Evolutionary conservation across 139 green algal genomes (phyloP), one percentile per base, ranked within the genome.

Genomic region (Spirogloea muscicola): DNA sequence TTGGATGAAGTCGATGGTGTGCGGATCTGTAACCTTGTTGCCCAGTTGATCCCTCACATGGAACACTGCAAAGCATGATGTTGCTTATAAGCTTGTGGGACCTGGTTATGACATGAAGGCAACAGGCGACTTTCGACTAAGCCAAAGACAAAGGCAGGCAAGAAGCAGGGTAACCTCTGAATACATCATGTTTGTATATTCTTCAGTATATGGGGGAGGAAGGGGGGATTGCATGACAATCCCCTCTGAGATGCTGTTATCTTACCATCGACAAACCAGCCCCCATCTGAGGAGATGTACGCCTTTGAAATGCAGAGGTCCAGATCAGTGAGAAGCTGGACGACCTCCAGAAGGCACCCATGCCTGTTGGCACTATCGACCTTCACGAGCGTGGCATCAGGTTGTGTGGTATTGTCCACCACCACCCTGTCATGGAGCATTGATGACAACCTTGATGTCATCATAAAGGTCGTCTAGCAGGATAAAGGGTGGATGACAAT

Each of bases 311-410:
- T 91, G 51, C 86, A 79, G 7, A 98, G 81, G 2, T 91, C 89
- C 1, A 97, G 76, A 83, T 97, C 93, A 3, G 92, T 96, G 1
- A 98, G 86, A 63, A 93, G 88, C 70, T 97, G 90, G n/a, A 98
- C 93, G 25, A 98, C 90, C 84, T 97, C 90, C 1, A 98, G 88
- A 0, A 98, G 86, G 27, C 89, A 97, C 39, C 93, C 93, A 0
- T 94, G 91, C n/a, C 93, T 79, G 72, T 98, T 98, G 2, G 91
- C 94, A 13, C 78, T 91, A 82, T 97, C 93, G 3, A 98, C 86
- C 48, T 82, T 72, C 1, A 80, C 48, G 18, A 65, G 29, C 3
- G 72, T 79, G 7, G 61, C 29, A 36, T 55, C 38, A 40, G 58
- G 31, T 76, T 79, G 60, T 49, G 67, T 61, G 3, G 31, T 25